Conservation (phyloP, 2,329 filamentous ascomycete genomes). For the Calonectria hawksworthii region DNA sequence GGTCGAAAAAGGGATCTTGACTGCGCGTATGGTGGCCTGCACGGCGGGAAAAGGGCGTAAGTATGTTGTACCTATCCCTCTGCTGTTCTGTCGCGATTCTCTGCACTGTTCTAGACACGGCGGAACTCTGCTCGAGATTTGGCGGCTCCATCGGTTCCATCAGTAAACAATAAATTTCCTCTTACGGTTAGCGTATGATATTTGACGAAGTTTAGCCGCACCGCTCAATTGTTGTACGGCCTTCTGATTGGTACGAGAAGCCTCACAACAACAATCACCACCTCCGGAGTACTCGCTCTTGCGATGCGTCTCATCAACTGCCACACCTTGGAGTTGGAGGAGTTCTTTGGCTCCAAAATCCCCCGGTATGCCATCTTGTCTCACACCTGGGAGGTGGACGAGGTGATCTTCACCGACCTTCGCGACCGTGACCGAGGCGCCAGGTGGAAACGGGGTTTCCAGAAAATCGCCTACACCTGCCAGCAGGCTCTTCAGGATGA, state of each 20-base stretch:
- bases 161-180: background rate
- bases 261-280: background rate
- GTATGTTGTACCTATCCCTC: too few relatives aligned
- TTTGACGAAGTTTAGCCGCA: background rate
- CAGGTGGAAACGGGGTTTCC: conserved; percentile 2
- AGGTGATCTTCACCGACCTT: conserved; percentile 9
- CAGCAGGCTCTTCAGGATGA: background rate
- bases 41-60: too few relatives aligned
- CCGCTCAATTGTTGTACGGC: background rate
- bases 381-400: conserved; percentile 21
- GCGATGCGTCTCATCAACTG: background rate
- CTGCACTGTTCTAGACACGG: too few relatives aligned
- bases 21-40: too few relatives aligned
- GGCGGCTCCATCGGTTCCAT: too few relatives aligned
- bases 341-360: background rate
- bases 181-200: background rate
- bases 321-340: background rate
- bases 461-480: conserved; percentile 9
- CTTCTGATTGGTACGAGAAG: background rate
- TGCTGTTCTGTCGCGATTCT: too few relatives aligned
- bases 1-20: too few relatives aligned
- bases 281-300: background rate
- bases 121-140: too few relatives aligned
- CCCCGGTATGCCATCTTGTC: conserved; percentile 17
- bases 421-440: background rate